phyloP scores from a whole-genome alignment of 2,329 filamentous ascomycete species.

The Zarea fungicola region DNA sequence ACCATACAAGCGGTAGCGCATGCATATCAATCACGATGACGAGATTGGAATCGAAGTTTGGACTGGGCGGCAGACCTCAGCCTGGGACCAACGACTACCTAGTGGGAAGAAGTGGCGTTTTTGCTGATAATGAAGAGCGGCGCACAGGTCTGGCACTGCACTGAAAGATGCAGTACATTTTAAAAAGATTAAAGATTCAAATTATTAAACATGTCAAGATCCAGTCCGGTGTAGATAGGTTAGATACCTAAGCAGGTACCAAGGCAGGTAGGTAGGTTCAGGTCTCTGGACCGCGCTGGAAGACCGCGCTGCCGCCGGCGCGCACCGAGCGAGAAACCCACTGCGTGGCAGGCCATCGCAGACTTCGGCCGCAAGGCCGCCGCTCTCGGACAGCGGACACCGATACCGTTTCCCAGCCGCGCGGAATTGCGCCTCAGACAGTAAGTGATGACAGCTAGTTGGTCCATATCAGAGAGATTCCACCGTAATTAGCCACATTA shows the following conservation, averaged over 20 bases:
- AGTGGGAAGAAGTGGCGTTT: not conserved
- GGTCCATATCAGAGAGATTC: too few species aligned
- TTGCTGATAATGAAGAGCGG: not conserved
- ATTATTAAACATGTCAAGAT: too few species aligned
- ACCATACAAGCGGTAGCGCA: not conserved
- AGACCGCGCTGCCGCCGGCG: conserved; percentile 10
- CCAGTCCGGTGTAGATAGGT: too few species aligned
- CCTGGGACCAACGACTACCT: not conserved
- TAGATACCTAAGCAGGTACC: too few species aligned
- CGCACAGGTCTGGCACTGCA: too few species aligned
- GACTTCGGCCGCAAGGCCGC: not conserved
- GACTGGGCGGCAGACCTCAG: not conserved
- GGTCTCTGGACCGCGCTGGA: too few species aligned
- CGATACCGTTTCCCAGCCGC: conserved; percentile 8
- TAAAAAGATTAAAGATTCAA: too few species aligned
- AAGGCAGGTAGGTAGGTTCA: too few species aligned
- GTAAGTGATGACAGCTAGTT: too few species aligned
- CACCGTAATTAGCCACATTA: too few species aligned
- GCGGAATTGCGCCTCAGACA: not conserved
- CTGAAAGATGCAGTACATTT: too few species aligned
- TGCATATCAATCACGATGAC: not conserved
- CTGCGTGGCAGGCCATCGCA: not conserved
- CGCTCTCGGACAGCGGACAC: conserved; percentile 5
- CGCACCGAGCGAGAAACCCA: conserved; percentile 6
- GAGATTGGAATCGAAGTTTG: not conserved